phyloP scores from a whole-genome alignment of 2,329 filamentous ascomycete genomes.

The Aspergillus sp. region DNA sequence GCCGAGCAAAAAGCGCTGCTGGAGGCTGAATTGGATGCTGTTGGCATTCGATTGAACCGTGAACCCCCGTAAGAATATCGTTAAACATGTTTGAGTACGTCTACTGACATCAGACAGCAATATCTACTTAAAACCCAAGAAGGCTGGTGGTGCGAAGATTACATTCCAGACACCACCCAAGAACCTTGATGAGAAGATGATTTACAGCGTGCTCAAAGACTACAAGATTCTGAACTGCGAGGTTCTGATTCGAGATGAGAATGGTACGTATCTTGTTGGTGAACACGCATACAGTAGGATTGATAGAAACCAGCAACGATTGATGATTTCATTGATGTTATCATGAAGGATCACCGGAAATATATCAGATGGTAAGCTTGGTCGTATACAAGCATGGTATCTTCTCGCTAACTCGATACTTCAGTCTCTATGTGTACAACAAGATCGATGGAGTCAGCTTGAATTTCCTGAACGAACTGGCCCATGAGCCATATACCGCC shows the following conservation, averaged over 20 bases:
- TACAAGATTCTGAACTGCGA: constrained; percentile 99
- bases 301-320: constrained; percentile 63
- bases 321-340: constrained; percentile 97
- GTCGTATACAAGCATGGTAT: too few relatives aligned
- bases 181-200: constrained; percentile 91
- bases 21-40: constrained; percentile 89
- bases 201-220: constrained; percentile 94
- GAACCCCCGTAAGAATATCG: constrained; percentile 69
- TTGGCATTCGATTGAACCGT: constrained; percentile 88
- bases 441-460: constrained; percentile 95
- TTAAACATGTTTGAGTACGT: neutral
- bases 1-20: constrained; percentile 86
- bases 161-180: constrained; percentile 90
- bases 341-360: constrained; percentile 98
- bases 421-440: constrained; percentile 94
- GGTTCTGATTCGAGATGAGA: constrained; percentile 89
- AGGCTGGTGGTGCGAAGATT: constrained; percentile 97
- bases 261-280: constrained; percentile 44
- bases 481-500: constrained; percentile 85
- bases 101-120: constrained; percentile 53
- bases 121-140: constrained; percentile 95
- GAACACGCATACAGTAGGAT: neutral
- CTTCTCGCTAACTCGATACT: neutral
- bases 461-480: constrained; percentile 87
- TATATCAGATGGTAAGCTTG: constrained; percentile 69